Conservation (phyloP, 2,329 filamentous ascomycete genomes). For the Nemania sp. region DNA sequence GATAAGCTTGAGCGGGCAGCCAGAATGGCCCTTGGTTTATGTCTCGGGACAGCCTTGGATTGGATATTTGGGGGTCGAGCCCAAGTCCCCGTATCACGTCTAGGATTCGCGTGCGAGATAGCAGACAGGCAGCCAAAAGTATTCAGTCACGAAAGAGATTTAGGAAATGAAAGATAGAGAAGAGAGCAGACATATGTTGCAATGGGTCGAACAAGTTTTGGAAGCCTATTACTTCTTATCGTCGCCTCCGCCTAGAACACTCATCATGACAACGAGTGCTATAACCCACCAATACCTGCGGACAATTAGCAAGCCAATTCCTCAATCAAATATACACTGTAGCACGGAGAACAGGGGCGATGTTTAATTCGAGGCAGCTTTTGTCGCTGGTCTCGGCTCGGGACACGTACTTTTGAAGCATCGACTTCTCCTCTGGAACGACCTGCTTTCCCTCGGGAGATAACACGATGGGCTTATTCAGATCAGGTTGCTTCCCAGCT, state of each 20-base stretch:
- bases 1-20: neutral
- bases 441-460: conserved; percentile 63
- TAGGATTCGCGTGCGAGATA: neutral
- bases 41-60: neutral
- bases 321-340: neutral
- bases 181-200: neutral
- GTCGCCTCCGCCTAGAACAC: conserved; percentile 57
- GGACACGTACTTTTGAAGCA: conserved; percentile 66
- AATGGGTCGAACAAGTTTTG: conserved; percentile 12
- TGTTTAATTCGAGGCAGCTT: too few relatives aligned
- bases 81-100: conserved; percentile 5
- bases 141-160: conserved; percentile 7
- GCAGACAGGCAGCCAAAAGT: neutral
- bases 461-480: conserved; percentile 68
- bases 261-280: conserved; percentile 57
- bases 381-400: neutral
- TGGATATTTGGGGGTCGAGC: neutral
- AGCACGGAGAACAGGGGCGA: too few relatives aligned
- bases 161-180: neutral
- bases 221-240: conserved; percentile 53
- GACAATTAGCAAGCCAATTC: conserved; percentile 41
- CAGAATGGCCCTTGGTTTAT: neutral
- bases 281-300: conserved; percentile 70
- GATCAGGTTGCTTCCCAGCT: conserved; percentile 58
- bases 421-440: conserved; percentile 63